These are phyloP conservation scores for Dichomitus squalens DNA, from an alignment of 1,284 basidiomycete genomes.

Conservation along the genomic window DNA sequence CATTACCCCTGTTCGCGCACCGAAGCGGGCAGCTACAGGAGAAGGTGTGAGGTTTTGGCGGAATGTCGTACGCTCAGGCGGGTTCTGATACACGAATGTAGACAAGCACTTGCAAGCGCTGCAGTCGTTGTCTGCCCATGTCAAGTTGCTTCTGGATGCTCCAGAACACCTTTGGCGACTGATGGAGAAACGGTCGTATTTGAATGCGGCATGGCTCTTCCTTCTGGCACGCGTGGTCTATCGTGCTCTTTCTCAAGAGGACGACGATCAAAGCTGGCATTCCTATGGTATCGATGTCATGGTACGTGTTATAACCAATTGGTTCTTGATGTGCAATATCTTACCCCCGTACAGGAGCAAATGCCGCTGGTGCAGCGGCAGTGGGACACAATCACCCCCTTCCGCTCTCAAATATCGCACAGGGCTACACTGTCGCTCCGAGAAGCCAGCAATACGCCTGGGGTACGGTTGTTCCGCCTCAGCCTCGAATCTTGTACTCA, in stretches of 20 bases:
- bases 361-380: slow-evolving; percentile 86
- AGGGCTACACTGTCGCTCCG: slow-evolving; percentile 77
- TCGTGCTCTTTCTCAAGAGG: slow-evolving; percentile 60
- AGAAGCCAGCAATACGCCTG: slow-evolving; percentile 39
- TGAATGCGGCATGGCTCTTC: slow-evolving; percentile 86
- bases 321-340: background rate
- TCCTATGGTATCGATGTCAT: slow-evolving; percentile 63
- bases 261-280: slow-evolving; percentile 51
- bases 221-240: slow-evolving; percentile 83
- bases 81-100: slow-evolving; percentile 31
- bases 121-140: slow-evolving; percentile 81
- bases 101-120: slow-evolving; percentile 70
- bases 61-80: background rate
- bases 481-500: background rate
- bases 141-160: slow-evolving; percentile 85
- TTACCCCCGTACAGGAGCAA: slow-evolving; percentile 52
- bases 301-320: slow-evolving; percentile 40
- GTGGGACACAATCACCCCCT: slow-evolving; percentile 85
- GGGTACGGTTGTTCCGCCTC: background rate
- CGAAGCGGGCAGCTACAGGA: slow-evolving; percentile 44
- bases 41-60: slow-evolving; percentile 36
- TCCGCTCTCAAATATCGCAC: slow-evolving; percentile 83
- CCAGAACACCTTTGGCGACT: slow-evolving; percentile 89
- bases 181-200: slow-evolving; percentile 76
- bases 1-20: slow-evolving; percentile 45